Base-by-base conservation (phyloP, 768 basidiomycete genomes). In the Boletus sp. region DNA sequence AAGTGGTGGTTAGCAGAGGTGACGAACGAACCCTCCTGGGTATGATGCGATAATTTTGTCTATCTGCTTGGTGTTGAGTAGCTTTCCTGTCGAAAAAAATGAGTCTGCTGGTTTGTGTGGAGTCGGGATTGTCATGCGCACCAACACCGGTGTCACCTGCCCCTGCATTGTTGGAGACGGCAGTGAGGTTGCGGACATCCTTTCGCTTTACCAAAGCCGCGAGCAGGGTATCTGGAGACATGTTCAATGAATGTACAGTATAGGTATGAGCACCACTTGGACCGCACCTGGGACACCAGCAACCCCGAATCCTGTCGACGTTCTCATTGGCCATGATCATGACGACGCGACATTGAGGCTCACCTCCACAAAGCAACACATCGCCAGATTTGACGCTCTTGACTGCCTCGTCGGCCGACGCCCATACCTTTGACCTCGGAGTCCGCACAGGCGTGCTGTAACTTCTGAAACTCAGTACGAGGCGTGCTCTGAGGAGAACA, bases 121-220 rank as follows among this genome's bases (percentile, higher is more conserved):
- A 23, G 35, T 17, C 2, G n/a, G 39, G 21, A 13, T 17, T 10
- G 8, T 15, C 19, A 1, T 27, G 41, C 59, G 48, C 55, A 88
- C 89, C 89, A 42, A 93, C 79, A 30, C 90, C 90, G 21, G 75
- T 80, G 60, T 87, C 79, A 27, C 79, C 80, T 21, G 80, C 75
- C 0, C 91, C 93, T 37, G 88, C 88, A 72, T 96, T 95, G 68
- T 96, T 96, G 17, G 90, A 93, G 21, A 95, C 87, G 41, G 85
- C 92, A 30, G 85, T 93, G 48, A 97, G 73, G 59, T 84, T 75
- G 40, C 65, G 77, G n/a, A 95, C 82, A 43, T 91, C 88, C 54
- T 79, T 82, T 54, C 92, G 81, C 67, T 81, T 83, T 8, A 83
- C 74, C 39, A 97, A 76, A 4, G 94, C 93, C 21, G 74, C 77